Percentiles rank a stretch among this genome's conserved stretches.
These are phyloP conservation scores for Phytophthora sojae DNA, from an alignment of 352 stramenopile genomes.

Conservation along the genomic window DNA sequence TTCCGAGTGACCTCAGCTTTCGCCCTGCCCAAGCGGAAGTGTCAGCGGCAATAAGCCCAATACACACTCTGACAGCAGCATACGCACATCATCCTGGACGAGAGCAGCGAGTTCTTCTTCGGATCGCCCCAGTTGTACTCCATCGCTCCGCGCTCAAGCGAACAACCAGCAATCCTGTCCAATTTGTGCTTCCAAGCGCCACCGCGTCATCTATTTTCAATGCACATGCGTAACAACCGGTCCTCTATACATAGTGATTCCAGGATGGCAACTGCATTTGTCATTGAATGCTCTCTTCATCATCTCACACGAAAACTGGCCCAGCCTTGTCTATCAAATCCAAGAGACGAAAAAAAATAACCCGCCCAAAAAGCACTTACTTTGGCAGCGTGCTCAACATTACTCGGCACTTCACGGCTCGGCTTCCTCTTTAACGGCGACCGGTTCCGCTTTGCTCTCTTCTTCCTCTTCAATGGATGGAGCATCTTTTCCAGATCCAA, in stretches of 20 bases:
- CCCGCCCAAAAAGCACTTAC: constrained; percentile 2
- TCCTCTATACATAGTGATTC: constrained; percentile 29
- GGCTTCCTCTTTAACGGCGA: constrained; percentile 25
- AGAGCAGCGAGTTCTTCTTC: constrained; percentile 80
- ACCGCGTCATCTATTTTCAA: constrained; percentile 25
- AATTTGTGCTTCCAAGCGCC: neutral
- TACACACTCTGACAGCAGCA: neutral
- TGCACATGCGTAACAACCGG: constrained; percentile 6
- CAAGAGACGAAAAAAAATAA: neutral
- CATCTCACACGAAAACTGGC: neutral
- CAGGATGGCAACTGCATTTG: neutral
- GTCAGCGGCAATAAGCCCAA: neutral
- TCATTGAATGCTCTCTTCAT: neutral
- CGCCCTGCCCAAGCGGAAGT: constrained; percentile 41
- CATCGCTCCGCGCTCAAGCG: constrained; percentile 34
- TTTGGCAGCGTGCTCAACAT: constrained; percentile 1
- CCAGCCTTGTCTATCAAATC: neutral
- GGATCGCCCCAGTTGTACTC: constrained; percentile 88
- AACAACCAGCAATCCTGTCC: neutral
- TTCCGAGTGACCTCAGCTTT: constrained; percentile 75
- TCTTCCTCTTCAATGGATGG: constrained; percentile 25
- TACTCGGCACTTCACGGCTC: constrained; percentile 9
- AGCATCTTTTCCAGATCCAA: constrained; percentile 42
- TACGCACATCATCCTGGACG: constrained; percentile 79
- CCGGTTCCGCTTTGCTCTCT: constrained; percentile 6